Percentiles rank a stretch among this genome's conserved stretches.
These are phyloP conservation scores for Aspergillus ibericus DNA, from an alignment of 2,329 filamentous ascomycete genomes.

Conservation along the genomic window DNA sequence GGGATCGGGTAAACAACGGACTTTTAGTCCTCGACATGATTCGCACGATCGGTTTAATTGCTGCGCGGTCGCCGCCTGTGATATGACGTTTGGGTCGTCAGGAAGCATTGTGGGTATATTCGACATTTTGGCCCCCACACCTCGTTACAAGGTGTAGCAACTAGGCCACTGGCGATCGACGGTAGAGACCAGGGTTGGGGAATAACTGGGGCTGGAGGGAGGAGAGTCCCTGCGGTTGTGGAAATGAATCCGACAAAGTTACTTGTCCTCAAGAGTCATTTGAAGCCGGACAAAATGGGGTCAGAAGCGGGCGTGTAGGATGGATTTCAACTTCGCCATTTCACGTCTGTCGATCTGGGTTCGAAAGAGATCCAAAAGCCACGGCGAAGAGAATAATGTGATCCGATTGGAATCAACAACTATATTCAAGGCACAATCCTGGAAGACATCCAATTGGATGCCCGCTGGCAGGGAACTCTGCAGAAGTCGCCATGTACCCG, in stretches of 20 bases:
- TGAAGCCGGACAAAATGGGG: not conserved
- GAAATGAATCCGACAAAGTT: not conserved
- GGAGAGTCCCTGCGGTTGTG: not conserved
- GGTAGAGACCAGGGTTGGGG: not conserved
- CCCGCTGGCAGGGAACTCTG: not conserved
- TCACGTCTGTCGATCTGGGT: not conserved
- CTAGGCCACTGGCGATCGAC: not conserved
- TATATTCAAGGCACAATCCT: not conserved
- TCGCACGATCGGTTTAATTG: constrained; percentile 40
- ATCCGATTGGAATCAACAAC: not conserved
- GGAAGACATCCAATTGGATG: constrained; percentile 12
- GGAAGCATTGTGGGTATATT: constrained; percentile 22
- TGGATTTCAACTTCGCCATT: not conserved
- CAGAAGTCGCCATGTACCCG: constrained; percentile 7
- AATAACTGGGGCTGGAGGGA: not conserved
- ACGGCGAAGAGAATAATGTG: not conserved
- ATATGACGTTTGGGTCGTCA: constrained; percentile 20
- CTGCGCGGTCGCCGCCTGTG: constrained; percentile 22
- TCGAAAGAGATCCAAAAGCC: not conserved
- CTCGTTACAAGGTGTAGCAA: not conserved
- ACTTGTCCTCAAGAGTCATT: not conserved
- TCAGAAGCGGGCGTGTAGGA: not conserved
- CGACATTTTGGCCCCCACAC: constrained; percentile 25
- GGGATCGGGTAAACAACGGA: constrained; percentile 36
- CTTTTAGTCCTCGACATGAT: constrained; percentile 39